Conservation (phyloP, 139 green algal genomes). For the Yamagishiella unicocca region DNA sequence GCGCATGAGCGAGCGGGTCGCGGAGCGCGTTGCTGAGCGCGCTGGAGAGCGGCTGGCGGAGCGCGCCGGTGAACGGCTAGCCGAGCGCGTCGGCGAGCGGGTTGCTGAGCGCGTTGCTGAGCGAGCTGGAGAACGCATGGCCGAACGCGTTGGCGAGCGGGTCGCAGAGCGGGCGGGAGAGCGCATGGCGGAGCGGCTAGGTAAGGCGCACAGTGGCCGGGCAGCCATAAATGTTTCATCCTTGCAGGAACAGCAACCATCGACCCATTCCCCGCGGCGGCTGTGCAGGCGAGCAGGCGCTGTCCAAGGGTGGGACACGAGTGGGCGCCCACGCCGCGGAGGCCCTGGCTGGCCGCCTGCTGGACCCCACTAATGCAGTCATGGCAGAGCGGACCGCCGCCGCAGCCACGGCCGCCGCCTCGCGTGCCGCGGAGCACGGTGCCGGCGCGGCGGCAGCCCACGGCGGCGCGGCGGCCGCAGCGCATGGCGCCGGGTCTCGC, state of each 20-base stretch:
- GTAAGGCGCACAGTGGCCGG: no score
- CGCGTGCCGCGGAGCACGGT: conserved; percentile 6
- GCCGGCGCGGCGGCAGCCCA: conserved; percentile 2
- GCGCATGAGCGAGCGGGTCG: conserved; percentile 33
- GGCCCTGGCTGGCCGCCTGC: not conserved
- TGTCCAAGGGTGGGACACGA: not conserved
- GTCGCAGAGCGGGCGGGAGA: conserved; percentile 46
- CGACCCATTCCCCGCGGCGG: no score
- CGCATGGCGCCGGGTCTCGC: conserved; percentile 7
- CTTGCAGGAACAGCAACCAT: no score
- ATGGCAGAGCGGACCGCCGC: conserved; percentile 1
- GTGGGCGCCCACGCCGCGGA: conserved; percentile 15
- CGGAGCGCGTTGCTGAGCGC: conserved; percentile 42
- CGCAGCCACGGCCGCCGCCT: not conserved
- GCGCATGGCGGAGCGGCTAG: conserved; percentile 43
- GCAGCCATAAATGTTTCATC: no score
- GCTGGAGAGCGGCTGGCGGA: conserved; percentile 37
- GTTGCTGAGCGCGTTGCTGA: conserved; percentile 43
- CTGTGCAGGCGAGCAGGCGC: conserved; percentile 26
- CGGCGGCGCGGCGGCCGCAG: not conserved
- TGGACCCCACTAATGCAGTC: conserved; percentile 28
- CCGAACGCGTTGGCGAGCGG: conserved; percentile 43
- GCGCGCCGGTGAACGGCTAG: conserved; percentile 9
- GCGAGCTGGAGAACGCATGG: conserved; percentile 36
- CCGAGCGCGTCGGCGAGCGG: conserved; percentile 52